phyloP scores from a whole-genome alignment of 208 protist species.

The Naegleria fowleri region DNA sequence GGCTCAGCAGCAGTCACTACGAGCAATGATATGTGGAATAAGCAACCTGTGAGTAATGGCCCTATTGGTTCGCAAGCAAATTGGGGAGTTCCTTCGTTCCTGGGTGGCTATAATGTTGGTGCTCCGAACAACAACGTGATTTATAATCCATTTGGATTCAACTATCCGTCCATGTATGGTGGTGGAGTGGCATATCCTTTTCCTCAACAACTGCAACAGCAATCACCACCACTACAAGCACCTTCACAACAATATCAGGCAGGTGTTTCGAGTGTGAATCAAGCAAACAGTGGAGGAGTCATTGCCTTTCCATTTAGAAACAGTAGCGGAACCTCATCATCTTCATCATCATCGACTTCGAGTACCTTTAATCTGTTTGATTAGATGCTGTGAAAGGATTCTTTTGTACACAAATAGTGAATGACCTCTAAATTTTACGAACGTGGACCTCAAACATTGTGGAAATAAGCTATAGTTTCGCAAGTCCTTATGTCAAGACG shows the following conservation, averaged over 20 bases:
- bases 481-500: too few relatives aligned
- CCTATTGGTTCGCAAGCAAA: neutral
- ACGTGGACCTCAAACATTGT: too few relatives aligned
- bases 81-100: neutral
- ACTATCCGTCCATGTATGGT: neutral
- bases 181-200: too few relatives aligned
- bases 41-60: neutral
- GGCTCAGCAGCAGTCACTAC: neutral
- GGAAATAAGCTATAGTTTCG: too few relatives aligned
- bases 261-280: neutral
- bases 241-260: neutral
- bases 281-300: neutral
- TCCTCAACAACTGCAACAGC: too few relatives aligned
- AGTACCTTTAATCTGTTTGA: neutral
- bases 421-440: too few relatives aligned
- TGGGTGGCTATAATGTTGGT: neutral
- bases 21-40: neutral
- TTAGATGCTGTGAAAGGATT: neutral
- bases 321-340: neutral
- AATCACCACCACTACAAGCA: neutral
- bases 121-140: neutral
- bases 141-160: neutral
- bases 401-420: too few relatives aligned
- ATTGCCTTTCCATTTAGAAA: neutral
- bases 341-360: neutral